phyloP scores from a whole-genome alignment of 257 asterid species.

The Gentiana dahurica region DNA sequence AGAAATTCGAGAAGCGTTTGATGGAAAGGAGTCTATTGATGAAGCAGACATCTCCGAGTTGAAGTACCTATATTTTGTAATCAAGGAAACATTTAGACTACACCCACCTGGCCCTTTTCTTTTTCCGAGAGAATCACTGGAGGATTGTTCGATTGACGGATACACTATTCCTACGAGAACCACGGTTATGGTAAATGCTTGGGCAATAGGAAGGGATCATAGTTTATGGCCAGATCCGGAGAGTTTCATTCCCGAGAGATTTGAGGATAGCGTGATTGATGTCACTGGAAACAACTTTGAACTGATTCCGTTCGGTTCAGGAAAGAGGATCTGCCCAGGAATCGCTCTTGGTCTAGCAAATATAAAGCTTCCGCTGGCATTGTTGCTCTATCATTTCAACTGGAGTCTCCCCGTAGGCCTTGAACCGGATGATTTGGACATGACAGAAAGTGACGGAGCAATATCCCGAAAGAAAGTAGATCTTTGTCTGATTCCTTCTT shows the following conservation, averaged over 20 bases:
- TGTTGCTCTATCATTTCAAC: too few species aligned
- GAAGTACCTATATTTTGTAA: not conserved
- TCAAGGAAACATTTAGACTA: not conserved
- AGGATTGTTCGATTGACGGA: conserved; percentile 1
- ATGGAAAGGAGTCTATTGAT: not conserved
- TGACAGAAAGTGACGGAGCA: too few species aligned
- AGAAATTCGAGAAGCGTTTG: not conserved
- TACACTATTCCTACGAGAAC: not conserved
- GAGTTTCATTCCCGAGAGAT: conserved; percentile 2
- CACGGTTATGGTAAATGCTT: not conserved
- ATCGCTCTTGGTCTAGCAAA: not conserved
- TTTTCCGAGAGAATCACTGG: not conserved
- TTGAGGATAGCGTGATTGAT: not conserved
- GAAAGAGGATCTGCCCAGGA: conserved; percentile 1
- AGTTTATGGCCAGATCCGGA: not conserved
- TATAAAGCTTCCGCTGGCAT: too few species aligned
- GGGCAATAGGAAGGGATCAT: not conserved
- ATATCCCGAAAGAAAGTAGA: too few species aligned
- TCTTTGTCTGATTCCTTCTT: too few species aligned
- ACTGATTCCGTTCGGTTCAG: not conserved
- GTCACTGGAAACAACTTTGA: not conserved
- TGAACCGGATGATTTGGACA: too few species aligned
- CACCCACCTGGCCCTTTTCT: not conserved
- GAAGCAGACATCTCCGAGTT: not conserved
- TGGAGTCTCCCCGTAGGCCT: too few species aligned